A percentile compares a stretch with the other conserved stretches of the same genome.
Evolutionary conservation across 805 yeast species (phyloP).

Genomic region (Candida easanensis): DNA sequence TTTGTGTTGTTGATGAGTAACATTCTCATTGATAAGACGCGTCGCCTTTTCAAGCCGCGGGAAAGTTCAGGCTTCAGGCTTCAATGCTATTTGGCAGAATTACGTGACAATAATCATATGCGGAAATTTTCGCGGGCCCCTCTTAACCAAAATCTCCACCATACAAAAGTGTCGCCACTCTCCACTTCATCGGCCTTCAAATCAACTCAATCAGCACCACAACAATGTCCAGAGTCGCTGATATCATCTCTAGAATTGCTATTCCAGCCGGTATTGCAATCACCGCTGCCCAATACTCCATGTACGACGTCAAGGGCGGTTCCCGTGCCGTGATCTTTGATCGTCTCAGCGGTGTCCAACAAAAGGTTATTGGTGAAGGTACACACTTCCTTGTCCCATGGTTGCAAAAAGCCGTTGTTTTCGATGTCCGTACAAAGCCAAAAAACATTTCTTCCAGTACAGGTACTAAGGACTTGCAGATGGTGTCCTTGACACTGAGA

Average conservation of each 20-base stretch:
- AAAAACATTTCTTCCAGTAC: slow-evolving; percentile 91
- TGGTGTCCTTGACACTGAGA: slow-evolving; percentile 88
- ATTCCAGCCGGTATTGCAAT: slow-evolving; percentile 68
- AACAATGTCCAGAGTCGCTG: slow-evolving; percentile 40
- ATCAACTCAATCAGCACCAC: neutral
- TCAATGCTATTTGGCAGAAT: neutral
- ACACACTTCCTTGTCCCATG: slow-evolving; percentile 95
- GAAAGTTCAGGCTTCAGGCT: too few species aligned
- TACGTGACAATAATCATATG: neutral
- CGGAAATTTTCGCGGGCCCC: neutral
- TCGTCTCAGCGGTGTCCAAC: slow-evolving; percentile 84
- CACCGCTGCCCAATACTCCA: slow-evolving; percentile 73
- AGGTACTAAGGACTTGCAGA: slow-evolving; percentile 96
- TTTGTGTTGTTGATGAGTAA: neutral
- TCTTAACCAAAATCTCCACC: neutral
- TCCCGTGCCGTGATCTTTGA: slow-evolving; percentile 94
- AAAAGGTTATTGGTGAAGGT: slow-evolving; percentile 91
- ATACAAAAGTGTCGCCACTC: slow-evolving; percentile 5
- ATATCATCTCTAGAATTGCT: slow-evolving; percentile 49
- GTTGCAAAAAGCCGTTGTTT: slow-evolving; percentile 88
- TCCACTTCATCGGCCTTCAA: neutral
- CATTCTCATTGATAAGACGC: slow-evolving; percentile 5
- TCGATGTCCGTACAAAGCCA: slow-evolving; percentile 94
- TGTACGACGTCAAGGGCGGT: slow-evolving; percentile 96
- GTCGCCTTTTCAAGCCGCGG: slow-evolving; percentile 1